These are phyloP conservation scores for Starmerella sp. DNA, from an alignment of 805 yeast species.

Conservation along the genomic window DNA sequence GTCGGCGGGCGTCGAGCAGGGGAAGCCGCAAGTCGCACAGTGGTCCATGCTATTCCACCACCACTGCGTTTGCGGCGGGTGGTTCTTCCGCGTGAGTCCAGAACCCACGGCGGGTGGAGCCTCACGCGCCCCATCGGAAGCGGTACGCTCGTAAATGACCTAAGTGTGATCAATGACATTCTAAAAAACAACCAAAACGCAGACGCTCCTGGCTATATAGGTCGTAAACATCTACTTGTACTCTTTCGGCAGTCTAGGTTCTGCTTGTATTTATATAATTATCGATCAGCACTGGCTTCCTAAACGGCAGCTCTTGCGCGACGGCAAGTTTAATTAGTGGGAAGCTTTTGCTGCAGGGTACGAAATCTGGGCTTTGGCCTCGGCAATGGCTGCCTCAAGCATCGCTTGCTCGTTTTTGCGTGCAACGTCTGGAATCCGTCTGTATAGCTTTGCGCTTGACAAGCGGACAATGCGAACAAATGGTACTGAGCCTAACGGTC, in stretches of 20 bases:
- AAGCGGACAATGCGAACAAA: constrained; percentile 18
- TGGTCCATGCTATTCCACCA: constrained; percentile 62
- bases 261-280: too few species aligned
- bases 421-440: constrained; percentile 19
- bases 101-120: neutral
- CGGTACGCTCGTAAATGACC: neutral
- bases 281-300: too few species aligned
- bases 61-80: constrained; percentile 67
- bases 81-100: constrained; percentile 37
- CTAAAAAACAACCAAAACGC: too few species aligned
- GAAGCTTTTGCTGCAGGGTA: neutral
- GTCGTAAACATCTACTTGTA: too few species aligned
- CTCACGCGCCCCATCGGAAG: neutral
- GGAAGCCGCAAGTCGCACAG: constrained; percentile 23
- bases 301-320: too few species aligned
- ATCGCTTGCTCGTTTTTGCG: constrained; percentile 14
- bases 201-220: too few species aligned
- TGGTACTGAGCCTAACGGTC: neutral
- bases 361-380: neutral
- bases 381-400: neutral
- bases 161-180: too few species aligned
- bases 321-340: too few species aligned
- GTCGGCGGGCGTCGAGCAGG: constrained; percentile 32
- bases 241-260: too few species aligned
- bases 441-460: constrained; percentile 18